Evolutionary conservation across 1,139 yeast genomes (phyloP), one percentile per base, ranked within the genome.

Genomic region (Suhomyces yuchorum): DNA sequence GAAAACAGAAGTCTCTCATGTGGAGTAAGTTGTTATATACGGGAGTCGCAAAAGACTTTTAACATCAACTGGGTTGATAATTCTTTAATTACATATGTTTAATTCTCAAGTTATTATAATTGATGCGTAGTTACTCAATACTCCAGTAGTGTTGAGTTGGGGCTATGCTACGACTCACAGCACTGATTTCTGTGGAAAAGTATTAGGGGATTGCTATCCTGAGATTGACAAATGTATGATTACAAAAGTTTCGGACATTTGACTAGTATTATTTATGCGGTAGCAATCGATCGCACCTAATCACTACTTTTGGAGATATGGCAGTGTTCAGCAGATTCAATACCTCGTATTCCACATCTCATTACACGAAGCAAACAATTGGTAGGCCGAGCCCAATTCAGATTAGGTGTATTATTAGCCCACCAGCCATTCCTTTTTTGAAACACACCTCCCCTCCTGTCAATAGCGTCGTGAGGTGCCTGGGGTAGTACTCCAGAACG

Each of bases 1-100:
- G 36, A 80, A 81, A 67, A 67, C 81, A 20, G 81, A 76, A 51
- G 72, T 67, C n/a, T 63, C 73, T 44, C 84, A 80, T 54, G 62
- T 77, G 47, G 78, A 73, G 55, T 69, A 65, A 26, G n/a, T 11
- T 19, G 15, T 23, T 8, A 14, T 4, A n/a, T 28, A 28, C 8
- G 30, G 30, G 9, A 9, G 34, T 30, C 17, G 18, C 34, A 30
- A 30, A 30, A 15, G 8, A 15, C 18, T 30, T n/a, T n/a, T n/a
- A n/a, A 14, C 18, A 30, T 30, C 34, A 30, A 30, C 34, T 11
- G 18, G 34, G 18, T 30, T 30, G 34, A 30, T 30, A 14, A 15
- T 14, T 14, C 9, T 30, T 30, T 28, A 28, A 30, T 14, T 14
- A 30, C 9, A 30, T 30, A 30, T 30, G 34, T 30, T 30, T 30